phyloP scores from a whole-genome alignment of 1,284 basidiomycete genomes.

The Rhodotorula sp. region DNA sequence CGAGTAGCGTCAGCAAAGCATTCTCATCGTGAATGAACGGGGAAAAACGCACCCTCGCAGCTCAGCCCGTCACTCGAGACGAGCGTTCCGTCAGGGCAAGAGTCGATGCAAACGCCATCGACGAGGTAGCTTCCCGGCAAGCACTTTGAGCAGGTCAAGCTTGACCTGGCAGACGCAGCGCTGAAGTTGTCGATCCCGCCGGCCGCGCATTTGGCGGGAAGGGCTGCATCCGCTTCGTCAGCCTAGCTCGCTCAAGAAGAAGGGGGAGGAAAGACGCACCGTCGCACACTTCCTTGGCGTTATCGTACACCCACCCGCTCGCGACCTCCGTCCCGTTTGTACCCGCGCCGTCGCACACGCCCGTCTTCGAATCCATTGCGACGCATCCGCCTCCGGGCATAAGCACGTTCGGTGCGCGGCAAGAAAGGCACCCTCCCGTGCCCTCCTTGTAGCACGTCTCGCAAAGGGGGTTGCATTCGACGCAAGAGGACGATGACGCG shows the following conservation, averaged over 20 bases:
- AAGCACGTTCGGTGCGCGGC: constrained; percentile 40
- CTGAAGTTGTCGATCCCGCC: constrained; percentile 72
- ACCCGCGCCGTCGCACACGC: constrained; percentile 60
- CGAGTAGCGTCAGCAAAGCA: constrained; percentile 11
- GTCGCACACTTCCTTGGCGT: constrained; percentile 74
- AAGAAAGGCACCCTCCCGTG: constrained; percentile 60
- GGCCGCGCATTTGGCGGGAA: constrained; percentile 73
- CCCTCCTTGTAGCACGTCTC: constrained; percentile 64
- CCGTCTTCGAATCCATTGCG: constrained; percentile 60
- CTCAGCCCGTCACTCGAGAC: constrained; percentile 47
- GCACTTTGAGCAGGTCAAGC: constrained; percentile 72
- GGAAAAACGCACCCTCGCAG: constrained; percentile 58
- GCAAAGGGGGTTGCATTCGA: constrained; percentile 65
- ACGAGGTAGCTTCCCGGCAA: constrained; percentile 71
- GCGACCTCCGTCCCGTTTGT: constrained; percentile 43
- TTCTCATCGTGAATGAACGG: constrained; percentile 1
- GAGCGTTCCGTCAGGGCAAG: constrained; percentile 66
- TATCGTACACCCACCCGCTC: constrained; percentile 71
- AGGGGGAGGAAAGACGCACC: constrained; percentile 57
- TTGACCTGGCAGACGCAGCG: constrained; percentile 64
- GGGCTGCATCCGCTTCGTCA: constrained; percentile 64
- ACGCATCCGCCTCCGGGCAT: constrained; percentile 58
- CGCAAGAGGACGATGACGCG: constrained; percentile 58
- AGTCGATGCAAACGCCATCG: constrained; percentile 65
- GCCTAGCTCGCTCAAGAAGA: constrained; percentile 20